Conservation (phyloP, 768 basidiomycete genomes). For the Cystofilobasidium ferigula region DNA sequence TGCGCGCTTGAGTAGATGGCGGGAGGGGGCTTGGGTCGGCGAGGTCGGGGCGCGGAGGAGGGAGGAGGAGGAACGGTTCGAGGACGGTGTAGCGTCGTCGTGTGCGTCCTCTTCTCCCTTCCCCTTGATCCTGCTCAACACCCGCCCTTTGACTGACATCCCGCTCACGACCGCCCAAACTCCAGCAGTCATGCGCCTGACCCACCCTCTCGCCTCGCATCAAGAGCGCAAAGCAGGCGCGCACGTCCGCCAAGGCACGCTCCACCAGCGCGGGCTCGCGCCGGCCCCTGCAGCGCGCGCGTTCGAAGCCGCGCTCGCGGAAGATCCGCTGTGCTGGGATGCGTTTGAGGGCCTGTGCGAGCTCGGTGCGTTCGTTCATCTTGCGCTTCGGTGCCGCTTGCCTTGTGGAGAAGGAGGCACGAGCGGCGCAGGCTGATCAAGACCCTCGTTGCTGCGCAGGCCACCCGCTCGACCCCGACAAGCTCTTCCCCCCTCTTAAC, state of each 20-base stretch:
- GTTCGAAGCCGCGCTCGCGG: slow-evolving; percentile 58
- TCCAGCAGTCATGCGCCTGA: background rate
- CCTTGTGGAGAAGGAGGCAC: too few species aligned
- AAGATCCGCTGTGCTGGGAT: slow-evolving; percentile 80
- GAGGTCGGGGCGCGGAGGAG: too few species aligned
- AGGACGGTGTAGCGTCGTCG: slow-evolving; percentile 3
- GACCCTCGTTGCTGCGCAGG: background rate
- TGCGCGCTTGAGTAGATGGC: slow-evolving; percentile 50
- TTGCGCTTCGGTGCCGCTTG: background rate
- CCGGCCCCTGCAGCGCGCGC: slow-evolving; percentile 58
- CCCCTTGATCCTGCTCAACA: background rate
- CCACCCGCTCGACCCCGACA: background rate
- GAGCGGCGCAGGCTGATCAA: too few species aligned
- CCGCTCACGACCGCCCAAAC: too few species aligned
- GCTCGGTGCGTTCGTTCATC: slow-evolving; percentile 48
- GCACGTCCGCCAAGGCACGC: slow-evolving; percentile 62
- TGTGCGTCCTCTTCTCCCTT: slow-evolving; percentile 6
- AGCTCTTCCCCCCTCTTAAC: background rate
- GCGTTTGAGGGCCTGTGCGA: slow-evolving; percentile 78
- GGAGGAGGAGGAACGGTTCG: slow-evolving; percentile 31
- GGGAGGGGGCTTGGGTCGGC: background rate
- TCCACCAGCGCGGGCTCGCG: slow-evolving; percentile 68
- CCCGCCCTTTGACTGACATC: too few species aligned
- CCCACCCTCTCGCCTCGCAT: slow-evolving; percentile 35
- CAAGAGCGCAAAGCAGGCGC: slow-evolving; percentile 61